Conservation (phyloP, 1,139 yeast genomes). For the Kodamaea arcana region DNA sequence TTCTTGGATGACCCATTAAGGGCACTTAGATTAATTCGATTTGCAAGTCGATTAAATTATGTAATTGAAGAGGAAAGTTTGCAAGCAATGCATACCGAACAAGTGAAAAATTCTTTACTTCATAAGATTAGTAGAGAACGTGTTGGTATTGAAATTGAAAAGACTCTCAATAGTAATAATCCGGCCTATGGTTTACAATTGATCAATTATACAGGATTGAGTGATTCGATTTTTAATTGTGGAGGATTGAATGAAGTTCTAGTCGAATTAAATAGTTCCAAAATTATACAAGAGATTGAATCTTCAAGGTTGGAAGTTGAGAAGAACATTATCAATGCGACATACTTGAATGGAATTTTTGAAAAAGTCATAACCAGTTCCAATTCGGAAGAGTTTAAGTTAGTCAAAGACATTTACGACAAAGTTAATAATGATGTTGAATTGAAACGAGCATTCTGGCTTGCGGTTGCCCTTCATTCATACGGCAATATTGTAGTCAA, state of each 20-base stretch:
- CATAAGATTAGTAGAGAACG: slow-evolving; percentile 86
- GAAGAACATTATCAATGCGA: slow-evolving; percentile 18
- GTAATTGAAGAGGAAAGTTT: slow-evolving; percentile 55
- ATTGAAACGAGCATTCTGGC: slow-evolving; percentile 40
- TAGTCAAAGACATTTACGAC: slow-evolving; percentile 9
- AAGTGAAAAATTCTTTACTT: slow-evolving; percentile 55
- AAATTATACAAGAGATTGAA: slow-evolving; percentile 8
- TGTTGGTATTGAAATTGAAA: slow-evolving; percentile 80
- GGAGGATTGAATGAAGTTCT: slow-evolving; percentile 26
- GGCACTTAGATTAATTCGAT: slow-evolving; percentile 77
- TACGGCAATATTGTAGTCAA: slow-evolving; percentile 39
- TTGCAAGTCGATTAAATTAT: slow-evolving; percentile 78
- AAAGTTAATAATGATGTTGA: slow-evolving; percentile 9
- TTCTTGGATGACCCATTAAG: slow-evolving; percentile 92
- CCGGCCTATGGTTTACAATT: slow-evolving; percentile 64
- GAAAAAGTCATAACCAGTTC: slow-evolving; percentile 9
- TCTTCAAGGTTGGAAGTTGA: slow-evolving; percentile 6
- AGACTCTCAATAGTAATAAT: slow-evolving; percentile 60
- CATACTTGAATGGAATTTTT: slow-evolving; percentile 20
- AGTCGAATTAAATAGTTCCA: slow-evolving; percentile 15
- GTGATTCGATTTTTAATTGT: slow-evolving; percentile 54
- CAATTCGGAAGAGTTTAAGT: slow-evolving; percentile 3
- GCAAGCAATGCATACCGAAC: slow-evolving; percentile 59
- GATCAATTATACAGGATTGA: slow-evolving; percentile 52
- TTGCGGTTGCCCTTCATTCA: slow-evolving; percentile 45